These are phyloP conservation scores for Mentha longifolia DNA, from an alignment of 257 asterid species.

Conservation along the genomic window DNA sequence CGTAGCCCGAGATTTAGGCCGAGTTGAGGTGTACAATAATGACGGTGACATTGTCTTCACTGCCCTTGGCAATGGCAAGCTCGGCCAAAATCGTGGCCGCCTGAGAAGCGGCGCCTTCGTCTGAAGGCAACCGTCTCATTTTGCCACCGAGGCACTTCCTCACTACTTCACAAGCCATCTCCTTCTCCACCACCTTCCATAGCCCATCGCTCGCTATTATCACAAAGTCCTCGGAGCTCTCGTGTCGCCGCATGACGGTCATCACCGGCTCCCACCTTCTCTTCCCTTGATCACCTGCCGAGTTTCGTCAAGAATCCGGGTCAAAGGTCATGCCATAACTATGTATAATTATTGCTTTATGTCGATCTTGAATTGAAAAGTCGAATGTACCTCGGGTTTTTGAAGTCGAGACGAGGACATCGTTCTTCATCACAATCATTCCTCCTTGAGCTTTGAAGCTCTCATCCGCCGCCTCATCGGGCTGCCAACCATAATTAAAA, in stretches of 20 bases:
- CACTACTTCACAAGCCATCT: slow-evolving; percentile 47
- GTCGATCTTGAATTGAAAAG: too few relatives aligned
- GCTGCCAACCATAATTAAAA: too few relatives aligned
- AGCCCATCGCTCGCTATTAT: slow-evolving; percentile 67
- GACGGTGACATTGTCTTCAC: slow-evolving; percentile 58
- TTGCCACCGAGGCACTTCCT: slow-evolving; percentile 38
- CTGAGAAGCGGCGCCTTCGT: slow-evolving; percentile 26
- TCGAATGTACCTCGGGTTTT: too few relatives aligned
- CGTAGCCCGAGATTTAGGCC: neutral
- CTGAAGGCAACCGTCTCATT: neutral
- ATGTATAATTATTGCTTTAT: too few relatives aligned
- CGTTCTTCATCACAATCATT: too few relatives aligned
- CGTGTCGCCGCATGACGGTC: slow-evolving; percentile 38
- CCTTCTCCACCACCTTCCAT: slow-evolving; percentile 64
- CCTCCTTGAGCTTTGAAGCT: too few relatives aligned
- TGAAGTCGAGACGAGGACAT: too few relatives aligned
- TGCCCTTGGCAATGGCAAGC: slow-evolving; percentile 67
- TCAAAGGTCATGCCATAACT: too few relatives aligned
- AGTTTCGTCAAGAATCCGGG: too few relatives aligned
- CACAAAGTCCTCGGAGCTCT: slow-evolving; percentile 46
- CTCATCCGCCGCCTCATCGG: too few relatives aligned
- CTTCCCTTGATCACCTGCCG: neutral
- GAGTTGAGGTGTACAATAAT: slow-evolving; percentile 53
- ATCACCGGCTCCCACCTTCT: slow-evolving; percentile 53
- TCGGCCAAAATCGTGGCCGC: slow-evolving; percentile 55